Percentiles rank a stretch among this genome's conserved stretches.
phyloP scores from a whole-genome alignment of 805 yeast genomes.

The Candida ovalis region DNA sequence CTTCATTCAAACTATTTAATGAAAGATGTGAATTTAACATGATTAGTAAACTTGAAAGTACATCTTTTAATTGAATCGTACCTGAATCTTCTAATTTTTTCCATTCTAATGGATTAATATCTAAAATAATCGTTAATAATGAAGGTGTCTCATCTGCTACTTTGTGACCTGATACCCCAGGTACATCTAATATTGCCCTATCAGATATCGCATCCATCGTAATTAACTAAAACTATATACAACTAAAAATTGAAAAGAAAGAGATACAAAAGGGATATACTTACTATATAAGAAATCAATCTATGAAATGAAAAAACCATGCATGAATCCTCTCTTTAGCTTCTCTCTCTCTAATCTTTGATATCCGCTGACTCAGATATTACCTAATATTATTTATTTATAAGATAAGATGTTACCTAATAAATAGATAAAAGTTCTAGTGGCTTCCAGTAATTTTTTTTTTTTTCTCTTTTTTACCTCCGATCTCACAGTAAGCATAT shows the following conservation, averaged over 20 bases:
- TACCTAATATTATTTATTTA: too few species aligned
- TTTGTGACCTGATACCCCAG: conserved; percentile 11
- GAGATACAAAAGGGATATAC: too few species aligned
- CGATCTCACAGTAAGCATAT: not conserved
- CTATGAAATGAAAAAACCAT: too few species aligned
- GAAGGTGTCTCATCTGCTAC: conserved; percentile 70
- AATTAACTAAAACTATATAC: not conserved
- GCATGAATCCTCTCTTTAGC: too few species aligned
- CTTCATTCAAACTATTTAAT: conserved; percentile 76
- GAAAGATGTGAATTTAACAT: conserved; percentile 86
- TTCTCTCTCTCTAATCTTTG: too few species aligned
- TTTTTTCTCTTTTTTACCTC: not conserved
- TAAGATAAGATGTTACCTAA: too few species aligned
- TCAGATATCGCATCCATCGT: conserved; percentile 69
- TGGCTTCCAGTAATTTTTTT: conserved; percentile 2
- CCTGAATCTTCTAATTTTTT: conserved; percentile 35
- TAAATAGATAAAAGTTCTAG: conserved; percentile 4
- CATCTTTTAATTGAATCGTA: conserved; percentile 50
- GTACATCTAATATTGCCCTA: conserved; percentile 39
- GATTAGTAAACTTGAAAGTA: conserved; percentile 64
- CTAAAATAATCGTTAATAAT: conserved; percentile 71
- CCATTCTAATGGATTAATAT: conserved; percentile 75
- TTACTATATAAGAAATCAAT: too few species aligned
- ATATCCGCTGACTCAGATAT: not conserved
- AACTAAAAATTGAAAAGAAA: not conserved